These are phyloP conservation scores for Plectosphaerella sp. DNA, from an alignment of 2,329 filamentous ascomycete species.

Conservation along the genomic window DNA sequence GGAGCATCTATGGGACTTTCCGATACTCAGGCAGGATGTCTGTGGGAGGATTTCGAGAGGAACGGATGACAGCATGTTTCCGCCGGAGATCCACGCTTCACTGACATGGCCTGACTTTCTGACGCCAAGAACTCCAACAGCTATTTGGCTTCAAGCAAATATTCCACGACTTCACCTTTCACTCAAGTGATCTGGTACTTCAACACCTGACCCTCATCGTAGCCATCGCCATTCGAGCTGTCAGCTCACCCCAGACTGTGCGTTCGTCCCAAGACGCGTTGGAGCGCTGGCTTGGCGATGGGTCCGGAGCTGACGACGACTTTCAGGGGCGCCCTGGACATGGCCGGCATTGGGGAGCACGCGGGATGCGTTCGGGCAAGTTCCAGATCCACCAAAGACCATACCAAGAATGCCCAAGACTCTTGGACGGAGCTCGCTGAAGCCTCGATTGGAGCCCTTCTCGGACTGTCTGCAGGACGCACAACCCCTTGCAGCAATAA, in stretches of 20 bases:
- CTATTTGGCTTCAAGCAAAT: too few relatives aligned
- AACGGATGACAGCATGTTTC: too few relatives aligned
- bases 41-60: neutral
- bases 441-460: neutral
- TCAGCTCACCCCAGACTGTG: too few relatives aligned
- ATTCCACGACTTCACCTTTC: too few relatives aligned
- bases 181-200: too few relatives aligned
- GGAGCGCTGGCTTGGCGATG: neutral
- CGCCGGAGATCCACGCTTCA: too few relatives aligned
- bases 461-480: neutral
- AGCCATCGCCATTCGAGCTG: too few relatives aligned
- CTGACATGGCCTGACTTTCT: too few relatives aligned
- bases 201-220: too few relatives aligned
- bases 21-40: neutral
- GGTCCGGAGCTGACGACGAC: neutral
- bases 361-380: neutral
- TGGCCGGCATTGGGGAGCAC: neutral
- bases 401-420: neutral
- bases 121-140: too few relatives aligned
- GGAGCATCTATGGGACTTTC: neutral
- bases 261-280: too few relatives aligned
- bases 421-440: neutral
- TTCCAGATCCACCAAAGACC: neutral
- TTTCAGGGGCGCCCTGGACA: neutral
- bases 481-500: neutral